Evolutionary conservation across 2,329 filamentous ascomycete species (phyloP).

Genomic region (Penicillium expansum): DNA sequence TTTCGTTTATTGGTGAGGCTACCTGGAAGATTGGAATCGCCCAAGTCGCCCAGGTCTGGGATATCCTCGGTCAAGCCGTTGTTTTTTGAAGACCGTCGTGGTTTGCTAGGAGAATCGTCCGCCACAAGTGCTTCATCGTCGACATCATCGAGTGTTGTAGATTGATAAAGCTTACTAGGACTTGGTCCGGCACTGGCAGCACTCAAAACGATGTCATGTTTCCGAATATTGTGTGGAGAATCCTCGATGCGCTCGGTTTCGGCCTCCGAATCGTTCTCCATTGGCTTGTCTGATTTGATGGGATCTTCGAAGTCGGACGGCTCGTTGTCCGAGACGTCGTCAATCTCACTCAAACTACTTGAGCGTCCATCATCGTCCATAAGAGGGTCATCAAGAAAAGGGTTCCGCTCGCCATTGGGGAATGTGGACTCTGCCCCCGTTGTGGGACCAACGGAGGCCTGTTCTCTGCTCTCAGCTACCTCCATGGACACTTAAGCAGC

Average conservation of each 20-base stretch:
- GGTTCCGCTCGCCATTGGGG: slow-evolving; percentile 38
- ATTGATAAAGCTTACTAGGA: slow-evolving; percentile 72
- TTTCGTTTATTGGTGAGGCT: slow-evolving; percentile 43
- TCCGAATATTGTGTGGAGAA: slow-evolving; percentile 69
- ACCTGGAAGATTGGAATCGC: slow-evolving; percentile 32
- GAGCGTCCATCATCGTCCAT: slow-evolving; percentile 68
- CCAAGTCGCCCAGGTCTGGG: slow-evolving; percentile 27
- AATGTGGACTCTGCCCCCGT: slow-evolving; percentile 33
- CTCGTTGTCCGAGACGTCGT: slow-evolving; percentile 71
- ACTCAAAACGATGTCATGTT: slow-evolving; percentile 61
- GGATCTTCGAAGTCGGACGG: slow-evolving; percentile 52
- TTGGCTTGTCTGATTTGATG: slow-evolving; percentile 52
- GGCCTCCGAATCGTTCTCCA: slow-evolving; percentile 74
- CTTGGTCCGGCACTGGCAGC: slow-evolving; percentile 62
- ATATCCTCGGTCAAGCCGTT: slow-evolving; percentile 31
- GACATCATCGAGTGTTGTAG: slow-evolving; percentile 46
- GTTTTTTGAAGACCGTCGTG: slow-evolving; percentile 32
- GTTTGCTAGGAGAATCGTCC: slow-evolving; percentile 43
- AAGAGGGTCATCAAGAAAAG: slow-evolving; percentile 42
- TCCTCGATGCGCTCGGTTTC: slow-evolving; percentile 91
- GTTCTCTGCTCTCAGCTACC: slow-evolving; percentile 39
- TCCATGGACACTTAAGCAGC: slow-evolving; percentile 34
- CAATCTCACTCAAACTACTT: slow-evolving; percentile 90
- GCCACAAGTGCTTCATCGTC: slow-evolving; percentile 51
- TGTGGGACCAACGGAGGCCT: slow-evolving; percentile 35